These are phyloP conservation scores for Trametes maxima DNA, from an alignment of 768 basidiomycete genomes.

Conservation along the genomic window DNA sequence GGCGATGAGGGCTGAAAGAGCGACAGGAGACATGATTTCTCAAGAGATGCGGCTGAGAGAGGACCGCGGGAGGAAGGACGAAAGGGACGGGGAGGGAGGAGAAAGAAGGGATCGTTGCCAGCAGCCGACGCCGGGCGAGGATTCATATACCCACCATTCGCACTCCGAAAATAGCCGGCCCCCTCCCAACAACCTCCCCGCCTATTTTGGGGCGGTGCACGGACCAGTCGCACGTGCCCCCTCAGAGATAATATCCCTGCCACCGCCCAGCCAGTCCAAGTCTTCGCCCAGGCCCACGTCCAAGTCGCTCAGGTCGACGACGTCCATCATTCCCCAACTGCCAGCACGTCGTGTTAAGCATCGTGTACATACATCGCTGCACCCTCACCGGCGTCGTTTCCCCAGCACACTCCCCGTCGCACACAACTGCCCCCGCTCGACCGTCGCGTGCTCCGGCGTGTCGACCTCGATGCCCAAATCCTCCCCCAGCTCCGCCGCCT, in stretches of 20 bases:
- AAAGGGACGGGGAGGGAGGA: slow-evolving; percentile 14
- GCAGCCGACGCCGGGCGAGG: neutral
- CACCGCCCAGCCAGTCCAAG: neutral
- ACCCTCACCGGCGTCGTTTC: slow-evolving; percentile 26
- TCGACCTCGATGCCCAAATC: slow-evolving; percentile 83
- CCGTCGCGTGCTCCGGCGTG: slow-evolving; percentile 62
- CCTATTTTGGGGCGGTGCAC: slow-evolving; percentile 17
- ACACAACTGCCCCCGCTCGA: slow-evolving; percentile 70
- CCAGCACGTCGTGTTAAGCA: too few relatives aligned
- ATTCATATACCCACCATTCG: slow-evolving; percentile 27
- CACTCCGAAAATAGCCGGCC: slow-evolving; percentile 21
- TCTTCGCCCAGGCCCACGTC: neutral
- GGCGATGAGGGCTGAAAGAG: slow-evolving; percentile 39
- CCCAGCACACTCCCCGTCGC: slow-evolving; percentile 28
- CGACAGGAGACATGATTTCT: slow-evolving; percentile 36
- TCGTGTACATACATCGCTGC: neutral
- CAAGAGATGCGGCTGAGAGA: slow-evolving; percentile 17
- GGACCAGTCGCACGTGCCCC: slow-evolving; percentile 13
- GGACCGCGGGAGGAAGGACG: slow-evolving; percentile 16
- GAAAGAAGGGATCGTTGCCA: slow-evolving; percentile 16
- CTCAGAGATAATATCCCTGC: neutral
- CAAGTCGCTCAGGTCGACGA: too few relatives aligned
- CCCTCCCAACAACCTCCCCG: slow-evolving; percentile 3
- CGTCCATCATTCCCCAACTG: too few relatives aligned
- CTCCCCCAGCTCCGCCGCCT: slow-evolving; percentile 66